A percentile compares a stretch with the other conserved stretches of the same genome.
Conservation (phyloP, 805 yeast species). For the Candida nanaspora region DNA sequence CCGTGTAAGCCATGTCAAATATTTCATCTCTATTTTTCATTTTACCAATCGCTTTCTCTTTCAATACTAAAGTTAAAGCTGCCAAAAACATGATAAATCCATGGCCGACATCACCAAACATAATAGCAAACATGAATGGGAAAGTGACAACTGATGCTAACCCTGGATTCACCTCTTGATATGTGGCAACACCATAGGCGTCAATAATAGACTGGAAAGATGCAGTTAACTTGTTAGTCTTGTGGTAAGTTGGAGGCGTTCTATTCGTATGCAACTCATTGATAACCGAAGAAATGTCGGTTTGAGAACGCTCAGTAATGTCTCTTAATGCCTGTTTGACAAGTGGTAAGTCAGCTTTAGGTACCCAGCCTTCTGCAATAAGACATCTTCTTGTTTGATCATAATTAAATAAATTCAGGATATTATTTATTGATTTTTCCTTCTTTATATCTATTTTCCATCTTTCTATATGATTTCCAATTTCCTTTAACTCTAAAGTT, state of each 20-base stretch:
- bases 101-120: slow-evolving; percentile 81
- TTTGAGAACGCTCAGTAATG: slow-evolving; percentile 43
- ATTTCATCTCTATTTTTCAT: slow-evolving; percentile 62
- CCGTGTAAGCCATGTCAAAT: slow-evolving; percentile 69
- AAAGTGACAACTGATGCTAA: slow-evolving; percentile 68
- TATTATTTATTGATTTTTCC: slow-evolving; percentile 77
- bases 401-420: slow-evolving; percentile 73
- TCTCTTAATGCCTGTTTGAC: slow-evolving; percentile 62
- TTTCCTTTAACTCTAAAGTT: slow-evolving; percentile 67
- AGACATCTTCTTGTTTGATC: slow-evolving; percentile 80
- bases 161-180: slow-evolving; percentile 71
- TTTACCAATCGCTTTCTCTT: slow-evolving; percentile 43
- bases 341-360: slow-evolving; percentile 63
- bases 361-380: slow-evolving; percentile 96
- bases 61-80: slow-evolving; percentile 45
- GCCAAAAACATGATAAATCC: slow-evolving; percentile 57
- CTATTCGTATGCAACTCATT: slow-evolving; percentile 58
- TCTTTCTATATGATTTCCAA: slow-evolving; percentile 64
- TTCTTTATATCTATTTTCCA: slow-evolving; percentile 68
- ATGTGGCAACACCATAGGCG: slow-evolving; percentile 73
- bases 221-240: slow-evolving; percentile 58
- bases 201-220: slow-evolving; percentile 68
- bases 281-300: slow-evolving; percentile 41
- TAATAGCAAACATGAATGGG: slow-evolving; percentile 77
- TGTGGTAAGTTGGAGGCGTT: slow-evolving; percentile 67